Evolutionary conservation across 2,329 filamentous ascomycete genomes (phyloP).

Genomic region (Tolypocladium endophyticum): DNA sequence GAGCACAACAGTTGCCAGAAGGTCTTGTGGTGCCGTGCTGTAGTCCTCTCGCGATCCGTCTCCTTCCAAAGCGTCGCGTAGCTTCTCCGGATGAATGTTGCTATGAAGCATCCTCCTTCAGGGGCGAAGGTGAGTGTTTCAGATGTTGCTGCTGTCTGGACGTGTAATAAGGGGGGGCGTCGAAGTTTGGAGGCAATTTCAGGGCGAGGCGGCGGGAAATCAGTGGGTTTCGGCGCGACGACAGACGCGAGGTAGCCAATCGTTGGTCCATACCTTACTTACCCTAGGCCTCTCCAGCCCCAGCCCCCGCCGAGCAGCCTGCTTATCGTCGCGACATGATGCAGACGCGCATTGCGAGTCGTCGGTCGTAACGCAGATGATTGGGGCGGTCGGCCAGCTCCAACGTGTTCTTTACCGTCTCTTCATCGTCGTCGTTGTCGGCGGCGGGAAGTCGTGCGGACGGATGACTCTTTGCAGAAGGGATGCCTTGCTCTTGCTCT

Average conservation of each 20-base stretch:
- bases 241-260: constrained; percentile 10
- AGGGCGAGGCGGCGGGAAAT: constrained; percentile 5
- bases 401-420: neutral
- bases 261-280: constrained; percentile 2
- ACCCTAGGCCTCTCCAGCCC: constrained; percentile 1
- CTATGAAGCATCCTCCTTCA: neutral
- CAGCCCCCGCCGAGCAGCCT: neutral
- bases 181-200: constrained; percentile 12
- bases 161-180: constrained; percentile 7
- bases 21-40: neutral
- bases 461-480: neutral
- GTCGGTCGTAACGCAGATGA: neutral
- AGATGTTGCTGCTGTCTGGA: constrained; percentile 7
- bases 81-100: neutral
- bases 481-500: neutral
- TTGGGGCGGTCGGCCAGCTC: neutral
- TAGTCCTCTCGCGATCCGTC: neutral
- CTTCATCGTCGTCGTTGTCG: neutral
- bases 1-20: neutral
- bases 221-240: constrained; percentile 8
- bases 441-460: neutral
- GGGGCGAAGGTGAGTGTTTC: constrained; percentile 7
- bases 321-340: constrained; percentile 2
- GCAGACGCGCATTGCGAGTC: constrained; percentile 1
- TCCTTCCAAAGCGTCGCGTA: neutral